phyloP scores from a whole-genome alignment of 2,329 filamentous ascomycete species.

The Dothistroma septosporum region DNA sequence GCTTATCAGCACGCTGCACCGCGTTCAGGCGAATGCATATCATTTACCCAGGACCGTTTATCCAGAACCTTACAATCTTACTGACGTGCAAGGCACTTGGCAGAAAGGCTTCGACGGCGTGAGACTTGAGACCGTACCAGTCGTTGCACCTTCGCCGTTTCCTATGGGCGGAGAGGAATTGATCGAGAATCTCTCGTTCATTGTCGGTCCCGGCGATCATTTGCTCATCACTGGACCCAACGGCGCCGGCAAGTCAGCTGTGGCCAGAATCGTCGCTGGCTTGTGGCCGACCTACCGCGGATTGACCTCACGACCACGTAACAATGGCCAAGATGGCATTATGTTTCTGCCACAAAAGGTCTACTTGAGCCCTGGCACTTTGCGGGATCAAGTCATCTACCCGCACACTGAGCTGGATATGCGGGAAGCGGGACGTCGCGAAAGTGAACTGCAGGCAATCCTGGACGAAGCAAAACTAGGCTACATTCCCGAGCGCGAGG shows the following conservation, averaged over 20 bases:
- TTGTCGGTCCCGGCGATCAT: slow-evolving; percentile 87
- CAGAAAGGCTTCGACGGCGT: slow-evolving; percentile 95
- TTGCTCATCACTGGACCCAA: slow-evolving; percentile 92
- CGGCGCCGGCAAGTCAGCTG: slow-evolving; percentile 87
- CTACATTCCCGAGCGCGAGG: slow-evolving; percentile 86
- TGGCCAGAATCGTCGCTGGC: slow-evolving; percentile 81
- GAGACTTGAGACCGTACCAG: slow-evolving; percentile 83
- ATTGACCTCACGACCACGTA: slow-evolving; percentile 80
- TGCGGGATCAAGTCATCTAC: slow-evolving; percentile 96
- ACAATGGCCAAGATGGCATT: slow-evolving; percentile 69
- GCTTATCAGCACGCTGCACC: slow-evolving; percentile 87
- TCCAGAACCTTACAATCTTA: slow-evolving; percentile 79
- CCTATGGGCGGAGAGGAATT: slow-evolving; percentile 89
- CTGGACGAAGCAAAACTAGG: slow-evolving; percentile 81
- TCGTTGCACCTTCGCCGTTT: slow-evolving; percentile 84
- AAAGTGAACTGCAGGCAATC: slow-evolving; percentile 71
- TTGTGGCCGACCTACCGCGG: slow-evolving; percentile 96
- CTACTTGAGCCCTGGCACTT: slow-evolving; percentile 84
- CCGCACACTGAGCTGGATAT: slow-evolving; percentile 94
- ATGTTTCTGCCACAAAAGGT: slow-evolving; percentile 97
- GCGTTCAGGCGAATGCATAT: slow-evolving; percentile 88
- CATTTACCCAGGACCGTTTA: slow-evolving; percentile 61
- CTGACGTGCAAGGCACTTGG: slow-evolving; percentile 87
- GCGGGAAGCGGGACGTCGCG: slow-evolving; percentile 71
- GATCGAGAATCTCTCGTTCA: slow-evolving; percentile 80